Evolutionary conservation across 768 basidiomycete genomes (phyloP).

Genomic region (Boletus edulis): DNA sequence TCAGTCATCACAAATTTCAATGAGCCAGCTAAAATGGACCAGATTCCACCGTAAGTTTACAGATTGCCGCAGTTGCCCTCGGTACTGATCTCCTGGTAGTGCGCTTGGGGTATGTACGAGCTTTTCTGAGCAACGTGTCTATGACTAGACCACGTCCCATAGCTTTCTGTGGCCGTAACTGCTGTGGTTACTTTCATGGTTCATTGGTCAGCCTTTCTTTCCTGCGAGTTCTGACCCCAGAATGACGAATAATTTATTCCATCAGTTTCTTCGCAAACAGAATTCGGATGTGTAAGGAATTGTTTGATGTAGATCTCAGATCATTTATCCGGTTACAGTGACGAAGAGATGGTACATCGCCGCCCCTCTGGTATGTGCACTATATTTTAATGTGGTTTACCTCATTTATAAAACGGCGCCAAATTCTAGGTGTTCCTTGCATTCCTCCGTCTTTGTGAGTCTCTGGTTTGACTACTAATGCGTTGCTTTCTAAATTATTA

Average conservation of each 20-base stretch:
- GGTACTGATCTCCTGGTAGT: slow-evolving; percentile 6
- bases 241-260: background rate
- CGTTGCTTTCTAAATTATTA: slow-evolving; percentile 3
- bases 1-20: slow-evolving; percentile 26
- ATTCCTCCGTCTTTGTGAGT: slow-evolving; percentile 34
- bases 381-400: background rate
- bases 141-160: background rate
- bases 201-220: slow-evolving; percentile 24
- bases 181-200: slow-evolving; percentile 32
- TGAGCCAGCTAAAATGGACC: slow-evolving; percentile 25
- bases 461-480: background rate
- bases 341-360: slow-evolving; percentile 34
- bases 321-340: slow-evolving; percentile 18
- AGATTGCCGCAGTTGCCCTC: rapidly evolving
- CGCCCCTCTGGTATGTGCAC: slow-evolving; percentile 23
- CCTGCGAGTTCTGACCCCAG: background rate
- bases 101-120: slow-evolving; percentile 25
- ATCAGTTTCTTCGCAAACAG: slow-evolving; percentile 33
- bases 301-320: background rate
- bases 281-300: slow-evolving; percentile 31
- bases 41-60: slow-evolving; percentile 27
- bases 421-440: slow-evolving; percentile 28
- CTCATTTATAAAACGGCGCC: background rate
- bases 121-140: background rate
- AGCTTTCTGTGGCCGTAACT: slow-evolving; percentile 34